phyloP scores from a whole-genome alignment of 2,329 filamentous ascomycete species.

The Diatrype stigma region DNA sequence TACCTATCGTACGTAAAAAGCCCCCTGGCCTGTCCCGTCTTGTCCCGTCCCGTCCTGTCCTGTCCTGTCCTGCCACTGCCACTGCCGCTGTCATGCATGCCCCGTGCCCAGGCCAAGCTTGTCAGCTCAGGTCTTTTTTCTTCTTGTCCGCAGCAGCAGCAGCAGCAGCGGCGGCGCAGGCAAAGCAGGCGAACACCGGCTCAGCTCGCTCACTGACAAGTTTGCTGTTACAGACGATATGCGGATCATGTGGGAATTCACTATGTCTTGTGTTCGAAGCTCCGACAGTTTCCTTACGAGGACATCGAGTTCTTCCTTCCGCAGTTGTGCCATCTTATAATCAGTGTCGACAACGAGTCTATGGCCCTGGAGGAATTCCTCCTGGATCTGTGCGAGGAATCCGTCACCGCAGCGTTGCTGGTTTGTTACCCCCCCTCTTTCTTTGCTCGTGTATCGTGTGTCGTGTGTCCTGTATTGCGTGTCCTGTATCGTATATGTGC shows the following conservation, averaged over 20 bases:
- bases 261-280: conserved; percentile 83
- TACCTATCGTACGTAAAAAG: conserved; percentile 71
- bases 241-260: conserved; percentile 87
- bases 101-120: conserved; percentile 3
- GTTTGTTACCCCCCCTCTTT: conserved; percentile 44
- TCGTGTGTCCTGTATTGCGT: neutral
- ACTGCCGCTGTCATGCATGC: conserved; percentile 5
- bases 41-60: neutral
- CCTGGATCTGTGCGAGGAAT: conserved; percentile 81
- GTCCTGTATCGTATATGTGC: neutral
- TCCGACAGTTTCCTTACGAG: conserved; percentile 84
- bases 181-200: neutral
- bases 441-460: conserved; percentile 3
- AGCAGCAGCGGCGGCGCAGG: too few species aligned
- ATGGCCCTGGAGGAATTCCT: conserved; percentile 89
- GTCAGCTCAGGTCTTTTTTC: conserved; percentile 2
- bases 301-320: conserved; percentile 92
- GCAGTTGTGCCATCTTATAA: conserved; percentile 81
- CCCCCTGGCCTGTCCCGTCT: conserved; percentile 9
- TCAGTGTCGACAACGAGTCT: conserved; percentile 85
- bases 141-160: too few species aligned
- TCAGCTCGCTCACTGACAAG: too few species aligned
- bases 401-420: conserved; percentile 76
- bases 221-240: conserved; percentile 60
- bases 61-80: conserved; percentile 2